Conservation (phyloP, 345 rosid species). For the Erodium maritimum region DNA sequence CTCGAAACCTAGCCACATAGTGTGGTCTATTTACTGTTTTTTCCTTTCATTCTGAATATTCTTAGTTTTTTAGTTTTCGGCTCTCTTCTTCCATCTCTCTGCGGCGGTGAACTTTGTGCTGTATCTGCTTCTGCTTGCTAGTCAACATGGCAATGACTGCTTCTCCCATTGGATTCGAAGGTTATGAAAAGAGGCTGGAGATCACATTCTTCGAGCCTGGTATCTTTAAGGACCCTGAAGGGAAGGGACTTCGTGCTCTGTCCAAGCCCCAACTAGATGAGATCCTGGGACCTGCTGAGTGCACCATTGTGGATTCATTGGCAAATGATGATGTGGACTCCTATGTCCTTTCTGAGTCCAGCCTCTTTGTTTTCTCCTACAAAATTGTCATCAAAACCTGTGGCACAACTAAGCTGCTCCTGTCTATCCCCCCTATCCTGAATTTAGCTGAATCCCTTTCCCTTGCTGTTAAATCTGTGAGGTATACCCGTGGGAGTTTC, state of each 20-base stretch:
- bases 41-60: background rate
- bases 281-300: constrained; percentile 55
- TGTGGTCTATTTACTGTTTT: constrained; percentile 20
- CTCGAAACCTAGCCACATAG: constrained; percentile 18
- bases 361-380: constrained; percentile 69
- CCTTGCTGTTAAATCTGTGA: constrained; percentile 39
- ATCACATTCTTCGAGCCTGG: constrained; percentile 49
- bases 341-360: constrained; percentile 74
- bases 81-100: constrained; percentile 7
- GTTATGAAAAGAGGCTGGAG: constrained; percentile 87
- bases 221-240: constrained; percentile 45
- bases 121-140: background rate
- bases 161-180: constrained; percentile 85
- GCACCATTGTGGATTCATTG: constrained; percentile 65
- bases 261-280: constrained; percentile 55
- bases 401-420: constrained; percentile 71
- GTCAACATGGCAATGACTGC: constrained; percentile 27
- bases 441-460: constrained; percentile 40
- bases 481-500: constrained; percentile 68
- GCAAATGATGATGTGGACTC: constrained; percentile 52
- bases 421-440: constrained; percentile 52
- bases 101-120: constrained; percentile 7
- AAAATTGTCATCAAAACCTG: constrained; percentile 82
- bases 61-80: constrained; percentile 10
- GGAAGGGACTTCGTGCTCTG: constrained; percentile 51